Conservation (phyloP, 805 yeast species). For the Millerozyma miso region DNA sequence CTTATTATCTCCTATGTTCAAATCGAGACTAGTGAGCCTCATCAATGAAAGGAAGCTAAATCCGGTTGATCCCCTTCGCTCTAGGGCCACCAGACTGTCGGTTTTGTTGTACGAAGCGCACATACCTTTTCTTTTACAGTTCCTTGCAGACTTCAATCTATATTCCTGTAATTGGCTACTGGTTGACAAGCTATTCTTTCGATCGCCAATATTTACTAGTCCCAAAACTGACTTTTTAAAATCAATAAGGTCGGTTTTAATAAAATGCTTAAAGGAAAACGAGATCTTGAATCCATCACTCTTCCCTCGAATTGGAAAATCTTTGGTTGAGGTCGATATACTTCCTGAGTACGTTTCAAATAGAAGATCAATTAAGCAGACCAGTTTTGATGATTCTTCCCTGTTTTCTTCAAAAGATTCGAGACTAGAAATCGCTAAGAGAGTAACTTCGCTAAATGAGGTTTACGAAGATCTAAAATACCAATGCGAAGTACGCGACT, state of each 20-base stretch:
- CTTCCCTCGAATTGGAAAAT: conserved; percentile 54
- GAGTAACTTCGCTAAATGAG: conserved; percentile 46
- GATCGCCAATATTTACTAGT: conserved; percentile 47
- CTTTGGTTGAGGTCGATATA: conserved; percentile 70
- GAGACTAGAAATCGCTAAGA: conserved; percentile 12
- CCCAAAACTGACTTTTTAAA: conserved; percentile 3
- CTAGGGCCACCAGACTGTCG: conserved; percentile 1
- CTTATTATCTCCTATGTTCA: conserved; percentile 58
- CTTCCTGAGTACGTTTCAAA: conserved; percentile 59
- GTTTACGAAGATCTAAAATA: conserved; percentile 56
- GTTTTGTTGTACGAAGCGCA: conserved; percentile 62
- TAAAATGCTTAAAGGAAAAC: conserved; percentile 14
- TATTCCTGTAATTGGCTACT: conserved; percentile 81
- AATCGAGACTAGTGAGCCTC: conserved; percentile 48
- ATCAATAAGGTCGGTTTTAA: conserved; percentile 14
- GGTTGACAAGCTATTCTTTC: conserved; percentile 43
- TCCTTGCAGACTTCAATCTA: conserved; percentile 75
- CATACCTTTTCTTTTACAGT: conserved; percentile 71
- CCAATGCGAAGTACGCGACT: conserved; percentile 43
- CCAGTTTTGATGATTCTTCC: conserved; percentile 19
- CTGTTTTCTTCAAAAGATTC: not conserved
- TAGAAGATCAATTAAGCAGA: conserved; percentile 38
- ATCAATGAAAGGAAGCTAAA: conserved; percentile 22
- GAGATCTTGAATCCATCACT: conserved; percentile 24
- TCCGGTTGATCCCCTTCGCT: not conserved